Conservation (phyloP, 2,329 filamentous ascomycete genomes). For the Fusarium sp. region DNA sequence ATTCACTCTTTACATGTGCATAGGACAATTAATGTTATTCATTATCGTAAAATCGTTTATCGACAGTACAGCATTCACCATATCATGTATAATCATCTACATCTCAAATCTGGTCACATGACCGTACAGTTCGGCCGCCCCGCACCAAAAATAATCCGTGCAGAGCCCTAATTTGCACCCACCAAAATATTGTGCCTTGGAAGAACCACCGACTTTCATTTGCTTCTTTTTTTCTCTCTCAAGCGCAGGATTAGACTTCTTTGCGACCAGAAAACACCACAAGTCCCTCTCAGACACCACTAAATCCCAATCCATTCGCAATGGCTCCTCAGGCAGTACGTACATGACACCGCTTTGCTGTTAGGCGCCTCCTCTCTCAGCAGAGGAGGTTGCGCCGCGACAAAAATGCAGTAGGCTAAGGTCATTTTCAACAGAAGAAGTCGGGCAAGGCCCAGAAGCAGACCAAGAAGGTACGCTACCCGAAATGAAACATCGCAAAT, state of each 20-base stretch:
- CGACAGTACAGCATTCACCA: too few species aligned
- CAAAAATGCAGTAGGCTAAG: slow-evolving; percentile 95
- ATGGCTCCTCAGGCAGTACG: slow-evolving; percentile 93
- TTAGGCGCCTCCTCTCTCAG: slow-evolving; percentile 64
- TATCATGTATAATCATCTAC: too few species aligned
- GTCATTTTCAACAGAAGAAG: slow-evolving; percentile 73
- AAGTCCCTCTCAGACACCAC: slow-evolving; percentile 48
- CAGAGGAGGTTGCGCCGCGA: slow-evolving; percentile 36
- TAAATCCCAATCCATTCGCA: slow-evolving; percentile 58
- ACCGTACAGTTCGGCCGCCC: background rate
- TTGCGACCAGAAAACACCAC: slow-evolving; percentile 60
- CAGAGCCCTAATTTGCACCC: slow-evolving; percentile 52
- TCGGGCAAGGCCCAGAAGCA: slow-evolving; percentile 79
- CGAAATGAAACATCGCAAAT: slow-evolving; percentile 1
- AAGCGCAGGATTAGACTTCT: slow-evolving; percentile 87
- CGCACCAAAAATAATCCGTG: slow-evolving; percentile 18
- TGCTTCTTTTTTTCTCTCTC: slow-evolving; percentile 18
- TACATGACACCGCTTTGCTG: slow-evolving; percentile 93
- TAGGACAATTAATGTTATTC: background rate
- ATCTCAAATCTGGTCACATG: slow-evolving; percentile 6
- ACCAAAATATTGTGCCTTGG: slow-evolving; percentile 43
- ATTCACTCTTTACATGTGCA: background rate
- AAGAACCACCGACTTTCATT: slow-evolving; percentile 28
- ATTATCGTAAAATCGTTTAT: background rate
- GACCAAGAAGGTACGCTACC: slow-evolving; percentile 80